Percentiles rank a stretch among this genome's conserved stretches.
Conservation (phyloP, 495 filamentous ascomycete genomes). For the Penicillium bialowiezense region DNA sequence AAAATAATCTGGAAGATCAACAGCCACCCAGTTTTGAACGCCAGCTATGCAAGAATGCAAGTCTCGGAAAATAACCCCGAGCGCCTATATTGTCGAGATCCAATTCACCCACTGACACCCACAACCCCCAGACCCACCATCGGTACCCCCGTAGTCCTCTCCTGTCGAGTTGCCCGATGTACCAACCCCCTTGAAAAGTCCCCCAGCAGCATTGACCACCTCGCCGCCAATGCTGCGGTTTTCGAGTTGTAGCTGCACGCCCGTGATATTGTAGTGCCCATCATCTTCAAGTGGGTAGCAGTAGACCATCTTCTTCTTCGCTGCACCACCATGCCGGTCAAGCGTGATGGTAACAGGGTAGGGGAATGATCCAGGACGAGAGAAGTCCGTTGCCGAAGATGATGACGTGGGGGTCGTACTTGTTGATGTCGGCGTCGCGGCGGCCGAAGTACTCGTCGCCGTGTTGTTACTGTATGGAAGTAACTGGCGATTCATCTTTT, state of each 20-base stretch:
- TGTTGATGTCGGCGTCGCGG: slow-evolving; percentile 20
- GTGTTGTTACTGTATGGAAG: slow-evolving; percentile 29
- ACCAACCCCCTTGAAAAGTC: slow-evolving; percentile 37
- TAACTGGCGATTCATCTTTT: slow-evolving; percentile 40
- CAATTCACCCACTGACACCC: slow-evolving; percentile 73
- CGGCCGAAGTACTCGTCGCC: slow-evolving; percentile 11
- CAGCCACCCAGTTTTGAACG: background rate
- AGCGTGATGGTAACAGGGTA: slow-evolving; percentile 79
- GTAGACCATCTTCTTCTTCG: slow-evolving; percentile 63
- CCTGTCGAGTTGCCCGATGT: slow-evolving; percentile 17
- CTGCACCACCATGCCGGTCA: slow-evolving; percentile 75
- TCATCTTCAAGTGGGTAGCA: slow-evolving; percentile 59
- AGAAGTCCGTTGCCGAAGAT: slow-evolving; percentile 52
- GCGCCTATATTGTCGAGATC: slow-evolving; percentile 12
- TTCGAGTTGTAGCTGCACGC: slow-evolving; percentile 56
- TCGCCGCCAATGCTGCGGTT: slow-evolving; percentile 57
- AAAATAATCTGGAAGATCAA: background rate
- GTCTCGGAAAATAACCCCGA: background rate
- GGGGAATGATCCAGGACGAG: slow-evolving; percentile 72
- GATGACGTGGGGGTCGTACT: slow-evolving; percentile 19
- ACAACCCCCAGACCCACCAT: slow-evolving; percentile 74
- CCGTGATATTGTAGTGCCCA: slow-evolving; percentile 47
- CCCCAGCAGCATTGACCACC: slow-evolving; percentile 56
- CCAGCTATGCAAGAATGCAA: background rate
- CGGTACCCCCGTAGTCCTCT: slow-evolving; percentile 54